A percentile compares a stretch with the other conserved stretches of the same genome.
phyloP scores from a whole-genome alignment of 169 alveolate genomes.

The Babesia ovis region DNA sequence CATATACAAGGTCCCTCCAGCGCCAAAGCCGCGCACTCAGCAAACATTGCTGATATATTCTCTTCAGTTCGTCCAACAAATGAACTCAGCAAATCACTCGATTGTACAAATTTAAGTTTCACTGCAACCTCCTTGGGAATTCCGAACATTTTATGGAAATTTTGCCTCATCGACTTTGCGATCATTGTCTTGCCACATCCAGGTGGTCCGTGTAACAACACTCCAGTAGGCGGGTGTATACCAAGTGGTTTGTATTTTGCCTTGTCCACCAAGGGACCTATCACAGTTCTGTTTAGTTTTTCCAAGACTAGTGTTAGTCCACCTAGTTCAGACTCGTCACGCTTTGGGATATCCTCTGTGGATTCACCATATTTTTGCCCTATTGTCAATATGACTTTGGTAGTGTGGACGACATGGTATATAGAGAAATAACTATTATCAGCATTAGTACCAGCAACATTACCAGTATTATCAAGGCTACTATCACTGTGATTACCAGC shows the following conservation, averaged over 20 bases:
- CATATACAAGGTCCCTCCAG: slow-evolving; percentile 37
- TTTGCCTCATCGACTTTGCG: slow-evolving; percentile 42
- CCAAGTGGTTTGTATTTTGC: slow-evolving; percentile 73
- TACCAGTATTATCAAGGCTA: no score
- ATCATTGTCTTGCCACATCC: slow-evolving; percentile 75
- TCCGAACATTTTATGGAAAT: slow-evolving; percentile 21
- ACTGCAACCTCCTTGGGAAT: not conserved
- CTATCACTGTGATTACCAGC: not conserved
- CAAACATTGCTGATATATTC: slow-evolving; percentile 38
- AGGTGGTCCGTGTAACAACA: slow-evolving; percentile 99
- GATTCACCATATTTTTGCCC: not conserved
- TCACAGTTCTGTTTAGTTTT: slow-evolving; percentile 36
- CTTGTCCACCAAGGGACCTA: slow-evolving; percentile 36
- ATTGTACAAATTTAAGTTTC: slow-evolving; percentile 36
- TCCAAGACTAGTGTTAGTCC: slow-evolving; percentile 44
- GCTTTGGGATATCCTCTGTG: no score
- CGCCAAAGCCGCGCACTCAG: slow-evolving; percentile 21
- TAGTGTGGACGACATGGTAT: not conserved
- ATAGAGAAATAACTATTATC: no score
- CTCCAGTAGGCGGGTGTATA: slow-evolving; percentile 93
- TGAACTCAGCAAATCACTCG: slow-evolving; percentile 51
- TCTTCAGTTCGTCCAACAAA: slow-evolving; percentile 47
- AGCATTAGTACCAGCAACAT: no score
- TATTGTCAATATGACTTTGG: slow-evolving; percentile 10
- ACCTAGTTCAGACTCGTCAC: no score